These are phyloP conservation scores for Monosporozyma aquatica DNA, from an alignment of 805 yeast species.

Conservation along the genomic window DNA sequence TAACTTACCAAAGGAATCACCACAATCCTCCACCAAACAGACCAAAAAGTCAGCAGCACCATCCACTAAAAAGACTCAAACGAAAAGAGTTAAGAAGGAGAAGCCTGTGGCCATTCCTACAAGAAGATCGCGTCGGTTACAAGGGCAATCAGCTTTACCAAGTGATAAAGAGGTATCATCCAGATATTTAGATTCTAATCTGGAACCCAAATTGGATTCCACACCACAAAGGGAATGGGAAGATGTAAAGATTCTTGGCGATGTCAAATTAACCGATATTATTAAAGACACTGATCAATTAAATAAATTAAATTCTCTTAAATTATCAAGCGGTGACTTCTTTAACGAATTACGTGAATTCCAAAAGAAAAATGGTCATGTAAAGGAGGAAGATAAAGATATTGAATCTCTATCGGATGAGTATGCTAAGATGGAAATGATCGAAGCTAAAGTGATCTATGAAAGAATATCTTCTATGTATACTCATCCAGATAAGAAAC, in stretches of 20 bases:
- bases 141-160: conserved; percentile 52
- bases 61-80: conserved; percentile 17
- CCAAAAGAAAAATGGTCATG: conserved; percentile 23
- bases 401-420: conserved; percentile 34
- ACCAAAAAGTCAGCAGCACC: conserved; percentile 18
- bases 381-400: conserved; percentile 32
- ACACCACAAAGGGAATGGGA: conserved; percentile 21
- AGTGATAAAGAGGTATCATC: neutral
- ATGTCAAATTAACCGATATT: conserved; percentile 53
- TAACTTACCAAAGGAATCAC: neutral
- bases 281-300: conserved; percentile 35
- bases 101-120: conserved; percentile 37
- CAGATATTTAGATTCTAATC: neutral
- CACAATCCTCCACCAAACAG: conserved; percentile 14
- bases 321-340: conserved; percentile 62
- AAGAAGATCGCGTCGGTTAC: conserved; percentile 69
- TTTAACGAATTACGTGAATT: conserved; percentile 42
- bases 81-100: conserved; percentile 9
- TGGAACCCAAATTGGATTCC: conserved; percentile 2
- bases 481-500: conserved; percentile 65
- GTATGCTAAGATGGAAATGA: conserved; percentile 52
- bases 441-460: conserved; percentile 56
- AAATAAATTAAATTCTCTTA: conserved; percentile 26
- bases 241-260: conserved; percentile 54
- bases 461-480: conserved; percentile 65